phyloP scores from a whole-genome alignment of 345 rosid species.

The Euphorbia peplus region DNA sequence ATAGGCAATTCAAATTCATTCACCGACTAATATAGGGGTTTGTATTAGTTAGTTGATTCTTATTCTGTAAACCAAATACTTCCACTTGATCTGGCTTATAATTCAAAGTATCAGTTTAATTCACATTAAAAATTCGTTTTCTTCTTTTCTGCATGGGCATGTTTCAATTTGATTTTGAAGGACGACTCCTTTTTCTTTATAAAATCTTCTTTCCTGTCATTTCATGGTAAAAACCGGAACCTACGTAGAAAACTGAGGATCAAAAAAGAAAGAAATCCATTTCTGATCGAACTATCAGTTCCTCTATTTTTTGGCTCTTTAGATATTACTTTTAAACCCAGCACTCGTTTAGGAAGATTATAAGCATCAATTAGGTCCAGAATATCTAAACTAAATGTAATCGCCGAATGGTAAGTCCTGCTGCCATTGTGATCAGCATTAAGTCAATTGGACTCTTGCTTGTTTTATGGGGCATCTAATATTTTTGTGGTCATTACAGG shows the following conservation, averaged over 20 bases:
- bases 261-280: background rate
- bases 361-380: background rate
- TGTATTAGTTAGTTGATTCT: background rate
- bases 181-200: background rate
- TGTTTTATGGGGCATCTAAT: background rate
- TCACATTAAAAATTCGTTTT: no score
- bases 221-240: background rate
- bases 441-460: no score
- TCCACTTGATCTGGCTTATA: background rate
- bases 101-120: no score
- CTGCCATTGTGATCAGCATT: background rate
- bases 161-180: no score
- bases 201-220: background rate
- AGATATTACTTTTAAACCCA: background rate
- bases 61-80: background rate
- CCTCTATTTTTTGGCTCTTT: background rate
- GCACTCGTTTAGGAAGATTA: background rate
- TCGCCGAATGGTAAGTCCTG: background rate
- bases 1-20: background rate
- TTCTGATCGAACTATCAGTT: background rate
- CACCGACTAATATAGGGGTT: background rate
- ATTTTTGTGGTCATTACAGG: constrained; percentile 41
- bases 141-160: no score
- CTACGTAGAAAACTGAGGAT: background rate
- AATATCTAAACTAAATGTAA: background rate